These are phyloP conservation scores for Vaccinium macrocarpon DNA, from an alignment of 148 eudicot genomes.

Conservation along the genomic window DNA sequence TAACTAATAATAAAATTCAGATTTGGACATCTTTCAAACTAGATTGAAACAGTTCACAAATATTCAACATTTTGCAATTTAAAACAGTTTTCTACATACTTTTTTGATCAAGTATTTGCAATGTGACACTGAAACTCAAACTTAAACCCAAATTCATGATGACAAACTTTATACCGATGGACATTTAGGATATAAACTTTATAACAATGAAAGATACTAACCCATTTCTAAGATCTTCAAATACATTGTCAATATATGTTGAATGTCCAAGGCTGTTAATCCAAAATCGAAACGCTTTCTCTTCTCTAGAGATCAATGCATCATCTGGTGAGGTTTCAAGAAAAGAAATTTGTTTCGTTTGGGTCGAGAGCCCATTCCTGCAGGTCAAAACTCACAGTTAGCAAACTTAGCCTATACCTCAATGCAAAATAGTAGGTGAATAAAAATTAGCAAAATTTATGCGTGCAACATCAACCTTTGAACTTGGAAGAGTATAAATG, in stretches of 20 bases:
- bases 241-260: conserved; percentile 75
- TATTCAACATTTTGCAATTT: neutral
- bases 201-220: conserved; percentile 32
- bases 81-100: neutral
- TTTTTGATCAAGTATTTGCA: neutral
- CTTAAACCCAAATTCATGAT: neutral
- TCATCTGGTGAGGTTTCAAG: conserved; percentile 80
- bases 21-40: conserved; percentile 10
- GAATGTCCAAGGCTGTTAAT: conserved; percentile 89
- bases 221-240: conserved; percentile 99
- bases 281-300: conserved; percentile 92
- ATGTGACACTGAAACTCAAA: neutral
- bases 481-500: neutral
- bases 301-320: conserved; percentile 83
- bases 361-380: conserved; percentile 95
- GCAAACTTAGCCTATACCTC: conserved; percentile 2
- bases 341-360: conserved; percentile 82
- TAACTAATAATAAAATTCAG: neutral
- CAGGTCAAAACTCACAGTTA: conserved; percentile 25
- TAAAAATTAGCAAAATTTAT: neutral
- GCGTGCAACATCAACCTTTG: neutral
- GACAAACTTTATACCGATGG: neutral
- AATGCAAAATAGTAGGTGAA: neutral
- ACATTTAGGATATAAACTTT: neutral
- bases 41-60: neutral